Base-by-base conservation (phyloP, 495 filamentous ascomycete genomes). In the Cenococcum geophilum region DNA sequence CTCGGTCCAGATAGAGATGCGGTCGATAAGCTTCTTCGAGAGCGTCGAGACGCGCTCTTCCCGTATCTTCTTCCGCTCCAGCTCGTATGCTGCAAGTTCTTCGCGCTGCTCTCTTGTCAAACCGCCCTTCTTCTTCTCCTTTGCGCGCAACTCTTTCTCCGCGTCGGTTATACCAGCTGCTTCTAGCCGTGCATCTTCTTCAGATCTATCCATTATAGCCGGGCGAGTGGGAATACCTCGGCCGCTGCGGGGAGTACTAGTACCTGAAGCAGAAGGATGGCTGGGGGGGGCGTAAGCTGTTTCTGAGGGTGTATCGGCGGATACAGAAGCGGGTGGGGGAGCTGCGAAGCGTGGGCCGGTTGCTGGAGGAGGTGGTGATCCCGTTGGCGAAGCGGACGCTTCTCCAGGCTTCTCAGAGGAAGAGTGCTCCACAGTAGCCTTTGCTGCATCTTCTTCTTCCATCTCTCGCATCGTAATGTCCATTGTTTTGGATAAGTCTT, bases 1-100 rank as follows among this genome's bases (percentile, higher is more conserved):
- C 74, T 99, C 93, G 11, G 93, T 97, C 92, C 92, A 97, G 9
- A 97, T 85, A 64, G 86, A 92, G 70, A 99, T 85, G 50, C 92
- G 86, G 71, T 96, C 89, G 34, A 96, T 74, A 6, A 99, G 80
- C 72, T 97, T 97, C 65, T 84, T 83, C 8, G 85, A 79, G 27
- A 98, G 79, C 0, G 85, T 91, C 50, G 88, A 84, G 40, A 97
- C 88, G 36, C 93, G 89, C 68, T 97, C 91, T 70, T 96, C 85
- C n/a, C 93, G 87, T 49, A 95, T 82, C 65, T 79, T 80, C 59
- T 83, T 82, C 8, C 95, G 86, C 75, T 98, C 93, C 57, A 81
- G 79, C 74, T 98, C 95, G 72, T 91, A 91, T 2, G 89, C 91
- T 0, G 84, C 85, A 20, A 97, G 82, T 63, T 92, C 88, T 69